Percentiles rank a stretch among this genome's conserved stretches.
Conservation (phyloP, 75 land plant genomes). For the Adiantum capillusveneris region DNA sequence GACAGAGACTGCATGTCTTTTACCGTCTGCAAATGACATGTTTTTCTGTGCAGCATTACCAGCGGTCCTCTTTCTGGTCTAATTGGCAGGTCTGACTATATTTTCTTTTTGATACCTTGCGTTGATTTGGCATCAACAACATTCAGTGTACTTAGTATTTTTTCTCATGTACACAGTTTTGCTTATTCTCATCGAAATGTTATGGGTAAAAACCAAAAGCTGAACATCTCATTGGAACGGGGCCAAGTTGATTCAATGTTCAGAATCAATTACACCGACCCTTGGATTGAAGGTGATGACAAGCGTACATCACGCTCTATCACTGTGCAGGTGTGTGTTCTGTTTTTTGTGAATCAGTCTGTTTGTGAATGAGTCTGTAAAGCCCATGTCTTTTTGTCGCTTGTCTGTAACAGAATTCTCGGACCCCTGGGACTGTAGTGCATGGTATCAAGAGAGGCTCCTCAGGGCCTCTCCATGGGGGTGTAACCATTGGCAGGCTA, state of each 20-base stretch:
- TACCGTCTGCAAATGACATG: not conserved
- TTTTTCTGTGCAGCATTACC: constrained; percentile 52
- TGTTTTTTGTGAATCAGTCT: not conserved
- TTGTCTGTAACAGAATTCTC: constrained; percentile 69
- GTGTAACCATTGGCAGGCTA: constrained; percentile 69
- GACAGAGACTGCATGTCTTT: not conserved
- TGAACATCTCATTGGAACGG: constrained; percentile 82
- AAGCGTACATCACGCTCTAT: constrained; percentile 85
- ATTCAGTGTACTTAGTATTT: too few relatives aligned
- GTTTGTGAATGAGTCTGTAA: too few relatives aligned
- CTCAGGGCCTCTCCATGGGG: constrained; percentile 35
- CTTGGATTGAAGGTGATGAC: constrained; percentile 99
- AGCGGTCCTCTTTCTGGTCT: constrained; percentile 86
- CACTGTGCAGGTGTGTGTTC: constrained; percentile 62
- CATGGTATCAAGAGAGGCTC: constrained; percentile 57
- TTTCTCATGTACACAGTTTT: constrained; percentile 51
- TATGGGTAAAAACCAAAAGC: constrained; percentile 89
- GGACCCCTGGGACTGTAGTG: constrained; percentile 71
- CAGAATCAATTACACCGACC: constrained; percentile 87
- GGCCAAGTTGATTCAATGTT: constrained; percentile 94
- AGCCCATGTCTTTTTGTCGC: too few relatives aligned
- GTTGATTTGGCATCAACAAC: too few relatives aligned
- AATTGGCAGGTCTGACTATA: constrained; percentile 83
- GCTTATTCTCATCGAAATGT: constrained; percentile 94
- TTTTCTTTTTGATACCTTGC: too few relatives aligned